phyloP scores from a whole-genome alignment of 2,329 filamentous ascomycete genomes.

The Trichophyton rubrum region DNA sequence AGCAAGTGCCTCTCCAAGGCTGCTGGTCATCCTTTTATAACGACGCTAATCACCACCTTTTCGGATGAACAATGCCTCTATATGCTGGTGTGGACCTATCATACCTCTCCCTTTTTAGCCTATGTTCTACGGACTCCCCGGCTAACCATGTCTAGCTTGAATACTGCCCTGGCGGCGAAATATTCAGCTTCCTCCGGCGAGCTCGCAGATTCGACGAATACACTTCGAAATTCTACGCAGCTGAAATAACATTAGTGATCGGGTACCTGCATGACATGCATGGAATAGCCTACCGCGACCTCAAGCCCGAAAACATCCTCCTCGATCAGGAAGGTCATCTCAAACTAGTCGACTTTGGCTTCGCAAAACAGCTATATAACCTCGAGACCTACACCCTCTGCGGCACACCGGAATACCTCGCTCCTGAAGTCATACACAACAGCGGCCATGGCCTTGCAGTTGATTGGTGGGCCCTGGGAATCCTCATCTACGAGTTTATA shows the following conservation, averaged over 20 bases:
- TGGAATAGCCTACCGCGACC: slow-evolving; percentile 53
- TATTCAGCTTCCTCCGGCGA: slow-evolving; percentile 52
- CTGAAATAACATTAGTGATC: slow-evolving; percentile 53
- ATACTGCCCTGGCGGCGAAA: slow-evolving; percentile 55
- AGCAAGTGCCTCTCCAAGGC: slow-evolving; percentile 50
- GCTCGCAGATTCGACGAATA: slow-evolving; percentile 50
- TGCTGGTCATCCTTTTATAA: slow-evolving; percentile 54
- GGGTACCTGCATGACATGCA: slow-evolving; percentile 52
- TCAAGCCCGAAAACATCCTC: slow-evolving; percentile 56
- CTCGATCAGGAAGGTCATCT: slow-evolving; percentile 53
- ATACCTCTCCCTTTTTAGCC: neutral
- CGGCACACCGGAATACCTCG: slow-evolving; percentile 55
- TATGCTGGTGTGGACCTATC: slow-evolving; percentile 33
- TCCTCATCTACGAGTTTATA: slow-evolving; percentile 55
- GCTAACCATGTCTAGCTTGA: slow-evolving; percentile 37
- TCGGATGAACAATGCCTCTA: slow-evolving; percentile 49
- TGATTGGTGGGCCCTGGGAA: slow-evolving; percentile 58
- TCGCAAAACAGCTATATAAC: slow-evolving; percentile 49
- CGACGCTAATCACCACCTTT: slow-evolving; percentile 51
- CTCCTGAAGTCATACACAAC: slow-evolving; percentile 55
- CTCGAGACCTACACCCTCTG: slow-evolving; percentile 54
- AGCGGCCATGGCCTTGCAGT: slow-evolving; percentile 53
- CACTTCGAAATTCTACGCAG: slow-evolving; percentile 53
- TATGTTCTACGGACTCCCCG: neutral
- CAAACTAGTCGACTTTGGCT: slow-evolving; percentile 56